Conservation (phyloP, 495 filamentous ascomycete genomes). For the Xeromyces bisporus region DNA sequence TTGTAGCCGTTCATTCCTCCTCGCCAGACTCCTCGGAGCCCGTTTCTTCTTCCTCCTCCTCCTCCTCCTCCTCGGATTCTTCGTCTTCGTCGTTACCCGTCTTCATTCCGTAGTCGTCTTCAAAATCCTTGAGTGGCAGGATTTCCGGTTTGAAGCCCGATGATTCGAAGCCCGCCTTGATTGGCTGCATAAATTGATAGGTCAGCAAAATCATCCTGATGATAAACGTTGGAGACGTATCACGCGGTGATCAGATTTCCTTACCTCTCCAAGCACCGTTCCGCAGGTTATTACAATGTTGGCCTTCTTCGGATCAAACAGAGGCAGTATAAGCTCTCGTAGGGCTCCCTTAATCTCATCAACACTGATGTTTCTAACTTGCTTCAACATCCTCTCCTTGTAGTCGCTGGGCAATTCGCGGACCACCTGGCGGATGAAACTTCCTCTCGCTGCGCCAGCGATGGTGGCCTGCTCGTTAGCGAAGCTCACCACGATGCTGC, state of each 20-base stretch:
- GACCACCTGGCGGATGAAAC: slow-evolving; percentile 69
- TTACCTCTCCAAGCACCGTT: slow-evolving; percentile 66
- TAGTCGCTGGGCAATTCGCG: slow-evolving; percentile 62
- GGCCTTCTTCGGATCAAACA: slow-evolving; percentile 59
- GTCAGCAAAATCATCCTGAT: slow-evolving; percentile 9
- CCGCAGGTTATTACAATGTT: slow-evolving; percentile 85
- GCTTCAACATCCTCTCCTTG: slow-evolving; percentile 53
- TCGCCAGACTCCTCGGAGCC: slow-evolving; percentile 27
- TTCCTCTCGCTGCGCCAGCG: slow-evolving; percentile 57
- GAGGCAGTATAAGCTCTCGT: slow-evolving; percentile 54
- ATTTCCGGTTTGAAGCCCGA: slow-evolving; percentile 66
- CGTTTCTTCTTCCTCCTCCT: slow-evolving; percentile 36
- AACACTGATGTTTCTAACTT: slow-evolving; percentile 54
- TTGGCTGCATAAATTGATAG: slow-evolving; percentile 29
- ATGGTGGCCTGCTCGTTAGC: slow-evolving; percentile 80
- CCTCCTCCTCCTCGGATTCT: slow-evolving; percentile 47
- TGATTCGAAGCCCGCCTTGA: slow-evolving; percentile 51
- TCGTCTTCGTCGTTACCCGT: slow-evolving; percentile 49
- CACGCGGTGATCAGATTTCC: slow-evolving; percentile 7
- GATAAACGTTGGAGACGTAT: too few relatives aligned
- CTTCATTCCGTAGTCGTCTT: slow-evolving; percentile 82
- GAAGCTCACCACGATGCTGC: slow-evolving; percentile 63
- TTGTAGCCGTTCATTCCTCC: slow-evolving; percentile 10
- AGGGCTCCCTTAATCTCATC: slow-evolving; percentile 66
- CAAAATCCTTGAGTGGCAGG: slow-evolving; percentile 60